These are phyloP conservation scores for Meyerozyma smithsonii DNA, from an alignment of 1,139 yeast species.

Conservation along the genomic window DNA sequence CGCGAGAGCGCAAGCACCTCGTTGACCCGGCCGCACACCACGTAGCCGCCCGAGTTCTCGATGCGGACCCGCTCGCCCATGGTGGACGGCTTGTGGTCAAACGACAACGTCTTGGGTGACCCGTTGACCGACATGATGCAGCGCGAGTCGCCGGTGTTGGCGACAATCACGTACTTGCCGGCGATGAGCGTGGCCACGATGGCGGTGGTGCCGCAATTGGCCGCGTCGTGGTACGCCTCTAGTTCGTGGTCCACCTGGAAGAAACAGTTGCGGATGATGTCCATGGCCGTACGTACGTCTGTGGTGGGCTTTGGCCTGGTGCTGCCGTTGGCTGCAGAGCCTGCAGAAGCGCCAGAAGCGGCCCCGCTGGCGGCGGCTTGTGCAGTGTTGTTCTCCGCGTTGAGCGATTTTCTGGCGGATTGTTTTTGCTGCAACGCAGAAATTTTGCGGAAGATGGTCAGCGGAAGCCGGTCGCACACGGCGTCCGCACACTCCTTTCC, in stretches of 20 bases:
- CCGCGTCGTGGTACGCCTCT: constrained; percentile 34
- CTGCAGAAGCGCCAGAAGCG: too few species aligned
- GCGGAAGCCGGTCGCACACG: constrained; percentile 43
- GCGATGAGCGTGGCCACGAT: constrained; percentile 51
- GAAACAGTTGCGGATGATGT: constrained; percentile 49
- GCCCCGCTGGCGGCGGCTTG: background rate
- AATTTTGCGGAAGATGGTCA: constrained; percentile 25
- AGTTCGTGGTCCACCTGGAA: constrained; percentile 54
- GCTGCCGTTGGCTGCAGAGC: too few species aligned
- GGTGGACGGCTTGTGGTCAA: constrained; percentile 72
- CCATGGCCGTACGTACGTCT: too few species aligned
- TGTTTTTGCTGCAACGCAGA: constrained; percentile 7
- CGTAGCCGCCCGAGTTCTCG: constrained; percentile 71
- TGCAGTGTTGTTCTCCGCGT: constrained; percentile 4
- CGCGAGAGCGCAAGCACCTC: constrained; percentile 69
- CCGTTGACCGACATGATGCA: constrained; percentile 54
- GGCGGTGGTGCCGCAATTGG: constrained; percentile 67
- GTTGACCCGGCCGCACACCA: constrained; percentile 63
- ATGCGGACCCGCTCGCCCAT: constrained; percentile 73
- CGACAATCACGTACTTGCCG: constrained; percentile 47
- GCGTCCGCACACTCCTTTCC: constrained; percentile 58
- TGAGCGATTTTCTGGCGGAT: background rate
- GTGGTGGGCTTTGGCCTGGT: too few species aligned
- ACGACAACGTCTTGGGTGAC: constrained; percentile 56
- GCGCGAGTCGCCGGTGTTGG: constrained; percentile 75